Base-by-base conservation (phyloP, 2,329 filamentous ascomycete genomes). In the Helotiales sp. region DNA sequence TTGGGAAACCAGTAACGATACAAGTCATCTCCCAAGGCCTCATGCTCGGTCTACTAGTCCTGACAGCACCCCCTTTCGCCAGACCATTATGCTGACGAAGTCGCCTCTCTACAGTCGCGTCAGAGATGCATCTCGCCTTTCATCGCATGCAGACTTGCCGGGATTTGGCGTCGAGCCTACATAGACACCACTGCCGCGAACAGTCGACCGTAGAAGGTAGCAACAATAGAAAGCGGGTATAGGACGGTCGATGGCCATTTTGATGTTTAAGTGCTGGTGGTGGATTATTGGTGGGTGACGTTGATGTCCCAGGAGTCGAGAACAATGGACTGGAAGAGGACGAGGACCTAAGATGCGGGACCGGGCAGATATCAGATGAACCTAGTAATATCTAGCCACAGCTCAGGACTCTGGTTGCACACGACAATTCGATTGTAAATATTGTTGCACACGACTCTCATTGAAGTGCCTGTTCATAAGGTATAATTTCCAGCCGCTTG, bases 161-260 rank as follows among this genome's bases (percentile, higher is more conserved):
- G 96, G 95, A 76, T 97, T 89, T 0, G 94, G 94, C 0, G 96
- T 98, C 50, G 93, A 97, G 62, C 96, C 96, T 63, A 98, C 91
- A 79, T 99, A 99, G 30, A 95, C 84, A 54, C 78, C 81, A 2
- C 86, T 88, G 30, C 88, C 89, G 54, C 87, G 86, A 10, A 93
- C 85, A 0, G 90, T 93, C 0, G 95, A 97, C 22, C 94, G 91
- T 40, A 98, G 86, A 17, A 98, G 86, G 78, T 99, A 98, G 77
- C 96, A 96, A 72, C 92, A 93, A 77, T 98, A 98, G 71, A 97
- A 90, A 1, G 94, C 90, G 10, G 95, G 95, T 24, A 98, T 93
- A 0, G 84, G 89, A 72, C 76, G 77, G 68, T 74, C 72, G 26
- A 75, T 66, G 5, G 75, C 58, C 76, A 78, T 78, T 45, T 43